Evolutionary conservation across 805 yeast genomes (phyloP).

Genomic region (Ascoidea rubescens): DNA sequence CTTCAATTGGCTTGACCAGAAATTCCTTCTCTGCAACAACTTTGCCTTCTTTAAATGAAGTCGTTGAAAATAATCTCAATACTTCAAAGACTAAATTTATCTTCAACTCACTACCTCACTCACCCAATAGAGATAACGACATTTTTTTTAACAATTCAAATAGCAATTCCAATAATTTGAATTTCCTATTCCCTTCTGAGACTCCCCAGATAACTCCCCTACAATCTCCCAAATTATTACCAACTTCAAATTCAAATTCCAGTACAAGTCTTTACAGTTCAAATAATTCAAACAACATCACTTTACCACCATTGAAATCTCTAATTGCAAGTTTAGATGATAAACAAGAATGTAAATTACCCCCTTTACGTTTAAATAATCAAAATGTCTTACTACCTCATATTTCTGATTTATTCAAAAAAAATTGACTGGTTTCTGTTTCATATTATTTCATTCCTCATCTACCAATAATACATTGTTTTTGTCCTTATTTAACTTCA

Average conservation of each 20-base stretch:
- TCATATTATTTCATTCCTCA: neutral
- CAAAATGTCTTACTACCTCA: neutral
- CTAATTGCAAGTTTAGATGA: neutral
- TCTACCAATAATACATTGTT: no score
- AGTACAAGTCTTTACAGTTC: neutral
- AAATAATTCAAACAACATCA: no score
- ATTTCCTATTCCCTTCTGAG: no score
- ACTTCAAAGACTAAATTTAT: neutral
- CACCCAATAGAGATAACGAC: neutral
- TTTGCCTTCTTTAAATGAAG: neutral
- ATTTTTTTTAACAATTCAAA: no score
- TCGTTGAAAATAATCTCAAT: neutral
- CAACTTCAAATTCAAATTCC: neutral
- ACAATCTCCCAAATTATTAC: neutral
- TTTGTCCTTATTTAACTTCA: neutral
- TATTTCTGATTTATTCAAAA: neutral
- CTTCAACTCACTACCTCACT: neutral
- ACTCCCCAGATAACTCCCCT: neutral
- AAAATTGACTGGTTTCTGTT: neutral
- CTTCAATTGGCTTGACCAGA: neutral
- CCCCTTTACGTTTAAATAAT: neutral
- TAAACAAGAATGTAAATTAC: neutral
- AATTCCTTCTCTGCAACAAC: neutral
- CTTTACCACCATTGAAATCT: neutral
- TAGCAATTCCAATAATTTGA: no score